Base-by-base conservation (phyloP, 2,329 filamentous ascomycete species). In the Fusarium globosum region DNA sequence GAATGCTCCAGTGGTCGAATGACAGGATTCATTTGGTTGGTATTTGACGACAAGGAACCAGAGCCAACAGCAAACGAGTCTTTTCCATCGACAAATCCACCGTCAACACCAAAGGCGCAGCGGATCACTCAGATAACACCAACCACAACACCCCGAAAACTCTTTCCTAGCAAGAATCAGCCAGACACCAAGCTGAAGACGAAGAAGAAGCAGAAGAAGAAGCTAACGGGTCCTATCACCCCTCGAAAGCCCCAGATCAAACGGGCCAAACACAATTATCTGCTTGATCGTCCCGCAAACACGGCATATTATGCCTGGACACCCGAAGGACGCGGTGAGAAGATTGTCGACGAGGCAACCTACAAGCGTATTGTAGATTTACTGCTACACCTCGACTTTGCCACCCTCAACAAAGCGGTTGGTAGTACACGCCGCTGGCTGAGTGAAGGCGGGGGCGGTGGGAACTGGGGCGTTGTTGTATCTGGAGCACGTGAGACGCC, bases 11-110 rank as follows among this genome's bases (percentile, higher is more conserved):
- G 95, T 39, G 97, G 96, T 0, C 88, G 95, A 23, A 87, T 97
- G 79, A 97, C 97, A 0, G 97, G 97, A 0, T 99, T 99, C 76
- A 87, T 98, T 33, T 99, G 97, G 96, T 85, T 98, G 33, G 92
- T 98, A 1, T 93, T 98, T 73, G 92, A 94, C 39, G 87, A 90
- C 15, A 69, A 78, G 41, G 72, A 76, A 18, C 49, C 36, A n/a
- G 68, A 74, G 38, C 42, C 58, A 42, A 48, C 52, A 46, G 64
- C 63, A 42, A 35, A 65, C 21, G 43, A 46, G 78, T 39, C 73
- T 75, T 23, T 81, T 78, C n/a, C 81, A 5, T 75, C 76, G 33
- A 72, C 66, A 30, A 63, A 52, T 42, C 21, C 59, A 30, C 79
- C 77, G 0, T 71, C 77, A 48, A 86, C 84, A 4, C 85, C 81